Base-by-base conservation (phyloP, 2,329 filamentous ascomycete genomes). In the Calycina marina region DNA sequence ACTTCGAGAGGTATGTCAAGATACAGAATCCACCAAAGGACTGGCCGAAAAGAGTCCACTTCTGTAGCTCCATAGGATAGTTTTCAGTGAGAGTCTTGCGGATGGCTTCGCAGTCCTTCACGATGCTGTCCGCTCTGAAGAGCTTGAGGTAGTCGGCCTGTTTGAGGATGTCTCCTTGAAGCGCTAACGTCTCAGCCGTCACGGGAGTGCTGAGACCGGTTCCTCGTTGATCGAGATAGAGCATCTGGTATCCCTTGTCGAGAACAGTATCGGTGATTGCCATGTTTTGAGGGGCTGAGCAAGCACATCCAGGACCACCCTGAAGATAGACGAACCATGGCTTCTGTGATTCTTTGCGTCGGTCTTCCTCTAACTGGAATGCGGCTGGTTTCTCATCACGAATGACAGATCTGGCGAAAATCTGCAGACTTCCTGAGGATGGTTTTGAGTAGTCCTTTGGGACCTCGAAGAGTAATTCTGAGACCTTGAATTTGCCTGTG, bases 1-100 rank as follows among this genome's bases (percentile, higher is more conserved):
- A 76, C 52, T 81, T 74, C 2, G 80, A 90, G 11, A 96, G 67
- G 54, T 94, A 96, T 5, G 79, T 88, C 18, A 84, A 63, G 29
- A 66, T 68, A 49, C 85, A 82, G 55, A 93, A 94, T 1, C 88
- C 88, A 24, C 88, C 88, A 54, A 93, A 96, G 11, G 78, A 86
- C 58, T 94, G 88, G 6, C 88, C 88, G 40, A 93, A 77, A 17
- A 90, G 68, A 36, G 75, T 79, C 88, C 88, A 94, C 51, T 77
- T 75, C 52, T 74, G 70, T 51, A 79, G 74, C 29, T 77, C 70
- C 14, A 68, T 61, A 0, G 79, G 73, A 46, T 74, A 80, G 31
- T 75, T 71, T 4, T 63, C 60, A 0, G 80, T 90, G 33, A 96
- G 61, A 24, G 67, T 77, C 46, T 74, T 69, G 4, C 88, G 72